These are phyloP conservation scores for Phytophthora pluvialis DNA, from an alignment of 352 stramenopile species.

Conservation along the genomic window DNA sequence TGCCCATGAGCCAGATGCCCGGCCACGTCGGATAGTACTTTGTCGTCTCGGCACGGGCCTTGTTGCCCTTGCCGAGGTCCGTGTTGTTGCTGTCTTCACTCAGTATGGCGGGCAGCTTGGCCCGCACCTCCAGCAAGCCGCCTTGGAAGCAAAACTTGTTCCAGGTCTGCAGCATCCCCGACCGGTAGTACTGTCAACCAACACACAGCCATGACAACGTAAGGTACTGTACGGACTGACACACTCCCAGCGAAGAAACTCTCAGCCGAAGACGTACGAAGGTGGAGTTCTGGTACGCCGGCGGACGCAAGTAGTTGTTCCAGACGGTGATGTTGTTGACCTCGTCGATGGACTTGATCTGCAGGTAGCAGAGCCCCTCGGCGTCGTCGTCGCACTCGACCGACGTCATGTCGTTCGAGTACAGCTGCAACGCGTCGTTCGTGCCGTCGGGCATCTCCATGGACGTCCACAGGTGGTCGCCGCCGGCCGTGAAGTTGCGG, in stretches of 20 bases:
- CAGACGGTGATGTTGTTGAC: conserved; percentile 69
- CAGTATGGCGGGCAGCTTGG: conserved; percentile 88
- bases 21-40: conserved; percentile 90
- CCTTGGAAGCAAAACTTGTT: conserved; percentile 95
- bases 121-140: conserved; percentile 91
- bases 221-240: too few relatives aligned
- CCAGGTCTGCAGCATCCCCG: conserved; percentile 92
- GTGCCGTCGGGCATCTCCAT: conserved; percentile 76
- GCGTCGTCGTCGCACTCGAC: conserved; percentile 56
- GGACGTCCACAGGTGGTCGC: conserved; percentile 67
- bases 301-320: conserved; percentile 69
- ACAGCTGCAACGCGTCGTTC: conserved; percentile 67
- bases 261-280: too few relatives aligned
- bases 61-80: conserved; percentile 79
- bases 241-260: too few relatives aligned
- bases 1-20: conserved; percentile 96
- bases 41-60: conserved; percentile 37
- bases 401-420: conserved; percentile 71
- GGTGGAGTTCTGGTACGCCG: conserved; percentile 54
- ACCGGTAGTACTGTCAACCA: conserved; percentile 59
- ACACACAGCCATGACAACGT: neutral
- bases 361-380: conserved; percentile 57
- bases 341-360: conserved; percentile 61
- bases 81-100: conserved; percentile 68
- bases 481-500: conserved; percentile 63